Evolutionary conservation across 1,139 yeast genomes (phyloP).

Genomic region (Chernovozyma sophiae-reginae): DNA sequence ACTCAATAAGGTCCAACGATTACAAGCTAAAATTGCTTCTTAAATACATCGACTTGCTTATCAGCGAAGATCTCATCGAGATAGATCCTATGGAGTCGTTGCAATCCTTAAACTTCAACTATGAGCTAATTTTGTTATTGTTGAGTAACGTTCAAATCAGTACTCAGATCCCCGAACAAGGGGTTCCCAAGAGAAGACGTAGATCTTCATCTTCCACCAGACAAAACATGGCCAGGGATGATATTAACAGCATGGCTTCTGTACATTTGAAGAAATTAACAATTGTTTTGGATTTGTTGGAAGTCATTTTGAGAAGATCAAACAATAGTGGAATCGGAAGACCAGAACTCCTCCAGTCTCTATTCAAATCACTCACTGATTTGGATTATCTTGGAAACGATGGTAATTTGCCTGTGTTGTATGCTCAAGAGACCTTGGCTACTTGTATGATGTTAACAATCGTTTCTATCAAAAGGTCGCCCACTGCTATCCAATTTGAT

Average conservation of each 20-base stretch:
- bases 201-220: slow-evolving; percentile 71
- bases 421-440: slow-evolving; percentile 88
- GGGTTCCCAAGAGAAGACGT: slow-evolving; percentile 67
- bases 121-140: slow-evolving; percentile 43
- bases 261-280: slow-evolving; percentile 76
- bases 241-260: slow-evolving; percentile 70
- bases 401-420: slow-evolving; percentile 85
- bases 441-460: slow-evolving; percentile 78
- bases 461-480: slow-evolving; percentile 41
- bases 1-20: slow-evolving; percentile 48
- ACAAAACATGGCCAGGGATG: slow-evolving; percentile 69
- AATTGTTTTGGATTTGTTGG: slow-evolving; percentile 74
- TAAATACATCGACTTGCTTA: slow-evolving; percentile 53
- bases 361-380: slow-evolving; percentile 76
- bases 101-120: slow-evolving; percentile 43
- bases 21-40: slow-evolving; percentile 54
- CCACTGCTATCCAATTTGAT: slow-evolving; percentile 37
- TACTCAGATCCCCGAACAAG: slow-evolving; percentile 41
- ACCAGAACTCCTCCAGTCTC: slow-evolving; percentile 50
- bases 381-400: slow-evolving; percentile 85
- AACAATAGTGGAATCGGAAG: slow-evolving; percentile 21
- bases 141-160: slow-evolving; percentile 48
- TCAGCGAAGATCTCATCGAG: slow-evolving; percentile 20
- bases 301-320: slow-evolving; percentile 34
- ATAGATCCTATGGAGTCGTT: slow-evolving; percentile 56